Percentiles rank a stretch among this genome's conserved stretches.
Conservation (phyloP, 257 asterid genomes). For the Petunia axillaris region DNA sequence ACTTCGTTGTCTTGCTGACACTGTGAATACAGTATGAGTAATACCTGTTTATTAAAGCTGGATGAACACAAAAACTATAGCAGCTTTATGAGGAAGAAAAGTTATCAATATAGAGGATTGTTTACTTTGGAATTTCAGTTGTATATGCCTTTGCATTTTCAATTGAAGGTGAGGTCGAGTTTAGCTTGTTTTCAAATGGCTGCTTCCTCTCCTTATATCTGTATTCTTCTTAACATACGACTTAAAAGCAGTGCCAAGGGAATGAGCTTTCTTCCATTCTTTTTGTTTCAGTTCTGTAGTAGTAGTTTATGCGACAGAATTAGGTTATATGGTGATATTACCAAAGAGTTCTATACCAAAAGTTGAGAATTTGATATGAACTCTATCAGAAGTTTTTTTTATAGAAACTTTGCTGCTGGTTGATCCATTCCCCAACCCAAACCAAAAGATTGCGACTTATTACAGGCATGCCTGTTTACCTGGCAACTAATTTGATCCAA, state of each 20-base stretch:
- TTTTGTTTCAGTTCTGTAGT: not conserved
- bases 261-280: not conserved
- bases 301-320: not conserved
- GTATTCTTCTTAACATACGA: not conserved
- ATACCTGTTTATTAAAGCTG: not conserved
- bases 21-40: slow-evolving; percentile 68
- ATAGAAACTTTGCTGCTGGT: not conserved
- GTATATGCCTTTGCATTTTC: not conserved
- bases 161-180: not conserved
- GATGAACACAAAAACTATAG: not conserved
- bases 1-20: slow-evolving; percentile 84
- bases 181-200: slow-evolving; percentile 16
- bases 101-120: not conserved
- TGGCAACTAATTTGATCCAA: not conserved
- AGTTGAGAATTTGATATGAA: not conserved
- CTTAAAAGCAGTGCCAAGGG: not conserved
- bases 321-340: not conserved
- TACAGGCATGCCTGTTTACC: not conserved
- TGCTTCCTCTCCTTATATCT: not conserved
- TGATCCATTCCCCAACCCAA: not conserved
- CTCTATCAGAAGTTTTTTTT: not conserved
- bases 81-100: not conserved
- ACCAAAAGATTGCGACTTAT: not conserved
- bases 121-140: not conserved
- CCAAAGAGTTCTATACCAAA: not conserved